Base-by-base conservation (phyloP, 306 rosid species). In the Lablab purpureus region DNA sequence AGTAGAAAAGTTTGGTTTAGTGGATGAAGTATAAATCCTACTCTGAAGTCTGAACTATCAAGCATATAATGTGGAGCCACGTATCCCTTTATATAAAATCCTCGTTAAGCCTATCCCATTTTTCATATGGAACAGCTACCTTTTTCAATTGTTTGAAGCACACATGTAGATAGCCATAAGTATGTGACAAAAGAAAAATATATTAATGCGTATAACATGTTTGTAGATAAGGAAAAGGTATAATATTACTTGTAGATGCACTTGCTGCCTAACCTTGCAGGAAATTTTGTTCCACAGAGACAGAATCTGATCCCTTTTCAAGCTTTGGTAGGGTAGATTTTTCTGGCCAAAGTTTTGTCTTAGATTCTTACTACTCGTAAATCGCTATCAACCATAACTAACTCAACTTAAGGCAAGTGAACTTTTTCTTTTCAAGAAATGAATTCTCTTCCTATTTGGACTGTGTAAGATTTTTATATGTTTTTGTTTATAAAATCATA, bases 21-120 rank as follows among this genome's bases (percentile, higher is more conserved):
- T 82, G 89, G 89, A 46, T 79, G 64, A 58, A 65, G 89, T 40
- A 86, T 82, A 77, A 71, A 82, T 86, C 68, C 7, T 41, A 9
- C 75, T 60, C 12, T 52, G 47, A 75, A 73, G 30, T 37, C 56
- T 59, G 59, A 81, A 78, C 50, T 52, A 56, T 51, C 47, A 68
- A 74, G 71, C 37, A 52, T 59, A 73, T 59, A 73, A 51, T 69
- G 63, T 59, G 74, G 69, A 66, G 30, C 34, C 45, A 28, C 27
- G 43, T 2, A 43, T 46, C 43, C 72, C 86, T 62, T 82, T 79
- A 82, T 34, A 47, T 79, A 70, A 74, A 78, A 51, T 68, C 76
- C 40, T 46, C 19, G 50, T 17, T 74, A 68, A 77, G 54, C 25
- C 25, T 73, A 60, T 32, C 25, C n/a, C 28, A 14, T 71, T 78